Conservation (phyloP, 2,329 filamentous ascomycete species). For the Colletotrichum destructivum region DNA sequence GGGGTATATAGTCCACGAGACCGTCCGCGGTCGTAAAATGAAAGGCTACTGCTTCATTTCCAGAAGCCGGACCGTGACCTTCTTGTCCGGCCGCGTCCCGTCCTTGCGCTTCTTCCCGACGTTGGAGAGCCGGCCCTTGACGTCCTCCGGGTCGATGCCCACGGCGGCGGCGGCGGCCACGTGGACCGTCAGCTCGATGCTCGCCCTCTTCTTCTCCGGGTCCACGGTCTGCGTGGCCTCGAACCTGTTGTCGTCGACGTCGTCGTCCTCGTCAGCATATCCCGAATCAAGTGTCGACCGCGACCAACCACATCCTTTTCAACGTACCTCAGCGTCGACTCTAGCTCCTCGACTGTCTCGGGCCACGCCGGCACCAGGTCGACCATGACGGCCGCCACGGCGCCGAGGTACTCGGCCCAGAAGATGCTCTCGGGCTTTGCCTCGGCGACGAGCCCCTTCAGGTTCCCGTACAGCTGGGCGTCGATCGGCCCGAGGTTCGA, state of each 20-base stretch:
- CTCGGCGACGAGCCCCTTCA: slow-evolving; percentile 59
- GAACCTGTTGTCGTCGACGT: slow-evolving; percentile 44
- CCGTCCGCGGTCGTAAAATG: slow-evolving; percentile 1
- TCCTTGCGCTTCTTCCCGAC: slow-evolving; percentile 42
- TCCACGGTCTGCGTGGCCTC: slow-evolving; percentile 45
- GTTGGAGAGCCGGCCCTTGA: slow-evolving; percentile 45
- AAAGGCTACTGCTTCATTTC: slow-evolving; percentile 24
- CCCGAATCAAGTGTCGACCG: background rate
- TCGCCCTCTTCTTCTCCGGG: slow-evolving; percentile 52
- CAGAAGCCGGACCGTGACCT: slow-evolving; percentile 40
- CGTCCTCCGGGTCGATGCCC: slow-evolving; percentile 52
- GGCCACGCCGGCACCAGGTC: slow-evolving; percentile 61
- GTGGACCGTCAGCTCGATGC: slow-evolving; percentile 54
- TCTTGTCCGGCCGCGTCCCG: slow-evolving; percentile 40
- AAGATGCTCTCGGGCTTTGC: slow-evolving; percentile 59
- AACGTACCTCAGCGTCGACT: slow-evolving; percentile 58
- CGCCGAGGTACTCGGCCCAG: slow-evolving; percentile 69
- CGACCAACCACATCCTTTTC: background rate
- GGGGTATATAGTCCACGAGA: slow-evolving; percentile 21
- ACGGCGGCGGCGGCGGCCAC: slow-evolving; percentile 49
- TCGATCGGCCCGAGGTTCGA: slow-evolving; percentile 69
- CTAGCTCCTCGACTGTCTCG: slow-evolving; percentile 51
- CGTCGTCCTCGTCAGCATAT: background rate
- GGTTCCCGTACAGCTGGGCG: slow-evolving; percentile 56
- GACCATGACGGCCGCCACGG: slow-evolving; percentile 61